Evolutionary conservation across 495 filamentous ascomycete species (phyloP).

Genomic region (Aspergillus kassunensis): DNA sequence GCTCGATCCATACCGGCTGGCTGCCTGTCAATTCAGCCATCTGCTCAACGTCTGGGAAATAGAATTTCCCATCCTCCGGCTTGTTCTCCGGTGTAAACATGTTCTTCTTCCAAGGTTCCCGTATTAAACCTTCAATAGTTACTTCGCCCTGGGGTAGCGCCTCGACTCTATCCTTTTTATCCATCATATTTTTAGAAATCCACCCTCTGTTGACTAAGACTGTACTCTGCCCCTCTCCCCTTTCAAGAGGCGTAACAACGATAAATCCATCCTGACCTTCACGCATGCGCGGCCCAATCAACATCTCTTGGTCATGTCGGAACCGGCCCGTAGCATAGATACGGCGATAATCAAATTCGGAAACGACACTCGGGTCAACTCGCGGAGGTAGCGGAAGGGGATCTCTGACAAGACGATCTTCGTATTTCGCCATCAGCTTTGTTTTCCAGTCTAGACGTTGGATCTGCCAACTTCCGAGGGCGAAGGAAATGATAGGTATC

Average conservation of each 20-base stretch:
- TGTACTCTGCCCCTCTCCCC: conserved; percentile 57
- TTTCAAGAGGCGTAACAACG: conserved; percentile 86
- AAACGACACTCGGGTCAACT: conserved; percentile 72
- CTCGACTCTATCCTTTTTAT: conserved; percentile 56
- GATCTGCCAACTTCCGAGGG: conserved; percentile 93
- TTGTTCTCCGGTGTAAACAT: conserved; percentile 91
- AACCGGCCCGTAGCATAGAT: conserved; percentile 71
- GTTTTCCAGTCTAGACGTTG: conserved; percentile 91
- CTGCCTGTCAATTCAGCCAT: conserved; percentile 86
- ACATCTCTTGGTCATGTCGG: conserved; percentile 90
- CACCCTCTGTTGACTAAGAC: conserved; percentile 87
- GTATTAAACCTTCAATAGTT: conserved; percentile 73
- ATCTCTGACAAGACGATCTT: conserved; percentile 81
- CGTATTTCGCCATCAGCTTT: conserved; percentile 79
- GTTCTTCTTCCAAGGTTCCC: conserved; percentile 94
- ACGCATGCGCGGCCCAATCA: conserved; percentile 82
- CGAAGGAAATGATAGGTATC: conserved; percentile 88
- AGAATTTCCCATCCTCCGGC: conserved; percentile 78
- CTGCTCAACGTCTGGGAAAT: conserved; percentile 89
- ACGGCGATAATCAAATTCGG: conserved; percentile 89
- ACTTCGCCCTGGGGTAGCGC: conserved; percentile 64
- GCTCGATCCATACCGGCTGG: conserved; percentile 90
- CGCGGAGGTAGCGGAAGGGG: conserved; percentile 82
- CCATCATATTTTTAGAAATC: conserved; percentile 68
- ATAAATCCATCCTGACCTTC: conserved; percentile 88